These are phyloP conservation scores for Leishmania turanica DNA, from an alignment of 208 protist genomes.

Conservation along the genomic window DNA sequence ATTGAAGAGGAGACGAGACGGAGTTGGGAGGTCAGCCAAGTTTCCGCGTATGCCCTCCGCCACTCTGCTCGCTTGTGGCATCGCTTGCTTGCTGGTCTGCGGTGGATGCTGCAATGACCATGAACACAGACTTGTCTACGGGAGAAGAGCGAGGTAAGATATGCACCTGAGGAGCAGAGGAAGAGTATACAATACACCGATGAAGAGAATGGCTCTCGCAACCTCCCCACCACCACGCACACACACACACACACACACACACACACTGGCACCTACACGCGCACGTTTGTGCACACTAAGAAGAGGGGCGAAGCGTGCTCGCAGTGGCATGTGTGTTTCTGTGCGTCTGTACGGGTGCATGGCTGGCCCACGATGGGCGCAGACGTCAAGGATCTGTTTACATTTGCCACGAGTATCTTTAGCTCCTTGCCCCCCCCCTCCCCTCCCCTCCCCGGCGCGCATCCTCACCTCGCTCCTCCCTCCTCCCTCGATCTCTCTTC, in stretches of 20 bases:
- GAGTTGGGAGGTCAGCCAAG: neutral
- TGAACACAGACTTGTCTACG: neutral
- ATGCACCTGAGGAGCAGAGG: neutral
- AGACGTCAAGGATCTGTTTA: neutral
- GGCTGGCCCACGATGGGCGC: neutral
- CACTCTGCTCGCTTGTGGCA: neutral
- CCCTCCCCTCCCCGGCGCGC: neutral
- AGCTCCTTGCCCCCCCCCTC: neutral
- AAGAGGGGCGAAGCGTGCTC: neutral
- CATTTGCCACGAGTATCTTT: neutral
- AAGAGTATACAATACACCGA: neutral
- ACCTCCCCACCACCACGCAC: neutral
- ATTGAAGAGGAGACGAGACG: neutral
- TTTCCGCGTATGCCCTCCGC: too few species aligned
- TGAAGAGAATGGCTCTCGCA: neutral
- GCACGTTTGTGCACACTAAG: neutral
- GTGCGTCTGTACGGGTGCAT: neutral
- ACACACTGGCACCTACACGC: neutral
- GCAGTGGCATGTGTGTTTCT: neutral
- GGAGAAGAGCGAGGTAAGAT: neutral
- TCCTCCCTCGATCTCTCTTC: neutral
- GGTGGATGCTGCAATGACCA: neutral
- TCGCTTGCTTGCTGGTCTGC: neutral
- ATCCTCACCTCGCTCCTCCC: neutral
- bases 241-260: neutral